Base-by-base conservation (phyloP, 768 basidiomycete species). In the Xanthoconium purpureum region DNA sequence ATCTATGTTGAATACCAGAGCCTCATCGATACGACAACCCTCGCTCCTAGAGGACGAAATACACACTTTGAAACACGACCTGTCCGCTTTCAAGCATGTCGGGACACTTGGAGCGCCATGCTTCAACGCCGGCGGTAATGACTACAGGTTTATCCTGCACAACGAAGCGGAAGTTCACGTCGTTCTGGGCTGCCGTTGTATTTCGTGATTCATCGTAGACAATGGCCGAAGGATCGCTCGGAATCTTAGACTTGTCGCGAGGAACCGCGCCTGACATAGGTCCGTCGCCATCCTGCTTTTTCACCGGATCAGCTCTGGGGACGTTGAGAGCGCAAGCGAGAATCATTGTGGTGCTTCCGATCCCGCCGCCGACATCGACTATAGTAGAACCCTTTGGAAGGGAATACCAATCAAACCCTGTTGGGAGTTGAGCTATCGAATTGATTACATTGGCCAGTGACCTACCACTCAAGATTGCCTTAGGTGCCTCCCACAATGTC, bases 281-380 rank as follows among this genome's bases (percentile, higher is more conserved):
- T 28, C 57, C 63, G 0, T 33, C n/a, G 39, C 44, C 30, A 5
- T 56, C 57, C n/a, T 47, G 49, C 51, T 40, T 55, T 43, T 47
- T 47, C 20, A 20, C 15, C 6, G 47, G 48, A 42, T 53, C 56
- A 45, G 18, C 24, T 17, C 30, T 50, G 42, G 50, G 33, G 12
- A 40, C 52, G 35, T 57, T 64, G 58, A 81, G 75, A 6, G 75
- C 68, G 20, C 73, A 69, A 17, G 73, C 77, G 37, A 81, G 74
- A 40, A 72, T 60, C 73, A 80, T 73, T 3, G 76, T 73, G 5
- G 76, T 77, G 32, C 76, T 77, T 15, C 87, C 87, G 35, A 88
- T 82, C 4, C 87, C 87, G 14, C 87, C 87, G 2, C 87, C 87
- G 3, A 88, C 84, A 54, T 89, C 87, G 6, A 88, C 80, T 13